Conservation (phyloP, 78 protist genomes). For the Andalucia godoyi region DNA sequence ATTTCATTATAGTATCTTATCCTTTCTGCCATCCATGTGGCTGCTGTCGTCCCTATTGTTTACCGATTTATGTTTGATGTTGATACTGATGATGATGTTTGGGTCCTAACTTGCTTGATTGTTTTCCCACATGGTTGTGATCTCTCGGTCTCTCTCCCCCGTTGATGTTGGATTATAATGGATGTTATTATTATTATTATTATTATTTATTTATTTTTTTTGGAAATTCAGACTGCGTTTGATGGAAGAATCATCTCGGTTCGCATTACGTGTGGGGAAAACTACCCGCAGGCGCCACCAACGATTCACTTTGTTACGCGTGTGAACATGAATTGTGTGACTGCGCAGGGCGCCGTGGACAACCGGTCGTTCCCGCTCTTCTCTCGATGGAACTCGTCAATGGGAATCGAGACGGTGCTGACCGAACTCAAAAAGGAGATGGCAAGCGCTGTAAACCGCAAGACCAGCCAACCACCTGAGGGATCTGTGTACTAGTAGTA, state of each 20-base stretch:
- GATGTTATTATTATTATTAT: background rate
- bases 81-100: too few relatives aligned
- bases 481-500: too few relatives aligned
- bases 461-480: too few relatives aligned
- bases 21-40: too few relatives aligned
- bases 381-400: background rate
- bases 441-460: too few relatives aligned
- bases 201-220: background rate
- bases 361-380: background rate
- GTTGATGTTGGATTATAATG: background rate
- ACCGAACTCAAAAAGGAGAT: too few relatives aligned
- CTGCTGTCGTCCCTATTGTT: too few relatives aligned
- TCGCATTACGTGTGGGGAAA: slow-evolving; percentile 54
- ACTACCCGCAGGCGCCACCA: slow-evolving; percentile 79
- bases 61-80: too few relatives aligned
- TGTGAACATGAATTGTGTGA: slow-evolving; percentile 56
- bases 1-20: background rate
- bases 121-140: background rate
- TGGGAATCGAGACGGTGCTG: background rate
- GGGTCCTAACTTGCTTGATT: background rate
- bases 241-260: slow-evolving; percentile 59
- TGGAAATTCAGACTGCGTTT: slow-evolving; percentile 24
- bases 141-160: background rate
- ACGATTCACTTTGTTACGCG: slow-evolving; percentile 44
- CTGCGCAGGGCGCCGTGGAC: slow-evolving; percentile 13